These are phyloP conservation scores for Candida anglica DNA, from an alignment of 805 yeast species.

Conservation along the genomic window DNA sequence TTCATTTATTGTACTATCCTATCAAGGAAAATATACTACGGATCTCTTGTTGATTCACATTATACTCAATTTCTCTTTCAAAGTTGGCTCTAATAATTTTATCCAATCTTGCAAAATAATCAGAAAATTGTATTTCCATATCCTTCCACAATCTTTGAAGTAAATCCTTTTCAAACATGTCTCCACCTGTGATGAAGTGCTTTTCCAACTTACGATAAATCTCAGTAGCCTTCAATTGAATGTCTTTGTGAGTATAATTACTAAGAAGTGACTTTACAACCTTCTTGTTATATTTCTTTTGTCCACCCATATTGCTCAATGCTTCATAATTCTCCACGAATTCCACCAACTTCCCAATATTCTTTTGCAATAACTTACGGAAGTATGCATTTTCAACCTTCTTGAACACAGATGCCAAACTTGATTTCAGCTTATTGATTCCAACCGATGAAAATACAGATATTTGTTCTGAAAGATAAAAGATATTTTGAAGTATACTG, in stretches of 20 bases:
- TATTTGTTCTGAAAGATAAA: slow-evolving; percentile 30
- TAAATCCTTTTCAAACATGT: slow-evolving; percentile 49
- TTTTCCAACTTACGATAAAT: slow-evolving; percentile 53
- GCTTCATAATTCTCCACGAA: slow-evolving; percentile 64
- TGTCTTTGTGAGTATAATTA: slow-evolving; percentile 55
- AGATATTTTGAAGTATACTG: slow-evolving; percentile 36
- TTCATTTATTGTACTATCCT: too few relatives aligned
- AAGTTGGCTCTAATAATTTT: slow-evolving; percentile 48
- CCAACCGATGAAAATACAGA: slow-evolving; percentile 19
- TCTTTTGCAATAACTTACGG: slow-evolving; percentile 32
- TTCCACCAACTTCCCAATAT: slow-evolving; percentile 64
- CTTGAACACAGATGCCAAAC: slow-evolving; percentile 23
- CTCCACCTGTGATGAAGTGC: slow-evolving; percentile 43
- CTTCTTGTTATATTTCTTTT: slow-evolving; percentile 61
- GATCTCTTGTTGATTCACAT: slow-evolving; percentile 53
- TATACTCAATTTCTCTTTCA: slow-evolving; percentile 51
- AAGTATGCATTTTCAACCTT: slow-evolving; percentile 28
- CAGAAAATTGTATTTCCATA: slow-evolving; percentile 59
- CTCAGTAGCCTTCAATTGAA: slow-evolving; percentile 50
- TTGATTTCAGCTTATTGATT: slow-evolving; percentile 17
- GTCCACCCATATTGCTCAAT: slow-evolving; percentile 43
- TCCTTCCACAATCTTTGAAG: slow-evolving; percentile 67
- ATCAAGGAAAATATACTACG: slow-evolving; percentile 41
- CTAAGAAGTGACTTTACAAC: slow-evolving; percentile 54
- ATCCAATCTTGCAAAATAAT: slow-evolving; percentile 51